Evolutionary conservation across 768 basidiomycete species (phyloP).

Genomic region (Leccinum boreale): DNA sequence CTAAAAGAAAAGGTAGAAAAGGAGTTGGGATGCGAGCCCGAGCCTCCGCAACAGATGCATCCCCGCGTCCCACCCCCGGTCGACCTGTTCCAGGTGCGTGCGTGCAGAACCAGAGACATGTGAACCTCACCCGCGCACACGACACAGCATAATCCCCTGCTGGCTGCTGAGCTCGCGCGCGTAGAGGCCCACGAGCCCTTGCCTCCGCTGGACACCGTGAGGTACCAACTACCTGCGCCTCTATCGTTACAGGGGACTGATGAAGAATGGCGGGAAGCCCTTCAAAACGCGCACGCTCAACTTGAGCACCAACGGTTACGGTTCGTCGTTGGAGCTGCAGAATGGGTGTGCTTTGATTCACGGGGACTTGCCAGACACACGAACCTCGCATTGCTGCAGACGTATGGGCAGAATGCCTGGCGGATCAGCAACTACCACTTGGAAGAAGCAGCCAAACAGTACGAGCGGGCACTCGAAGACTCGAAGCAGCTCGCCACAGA

Average conservation of each 20-base stretch:
- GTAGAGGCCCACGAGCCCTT: slow-evolving; percentile 67
- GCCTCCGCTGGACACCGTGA: slow-evolving; percentile 62
- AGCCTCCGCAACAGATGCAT: slow-evolving; percentile 58
- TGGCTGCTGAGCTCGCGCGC: slow-evolving; percentile 72
- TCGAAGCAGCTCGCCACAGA: slow-evolving; percentile 76
- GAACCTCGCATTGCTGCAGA: slow-evolving; percentile 78
- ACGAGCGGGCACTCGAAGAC: slow-evolving; percentile 72
- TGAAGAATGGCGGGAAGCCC: slow-evolving; percentile 71
- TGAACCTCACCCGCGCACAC: background rate
- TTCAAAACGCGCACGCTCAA: slow-evolving; percentile 77
- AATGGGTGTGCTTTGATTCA: background rate
- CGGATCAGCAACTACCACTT: slow-evolving; percentile 86
- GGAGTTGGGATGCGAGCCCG: slow-evolving; percentile 72
- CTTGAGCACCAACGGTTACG: slow-evolving; percentile 82
- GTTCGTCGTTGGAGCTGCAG: slow-evolving; percentile 36
- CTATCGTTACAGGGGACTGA: slow-evolving; percentile 58
- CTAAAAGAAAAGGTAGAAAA: slow-evolving; percentile 73
- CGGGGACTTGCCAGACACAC: slow-evolving; percentile 53
- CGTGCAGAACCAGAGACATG: background rate
- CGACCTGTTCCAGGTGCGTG: slow-evolving; percentile 60
- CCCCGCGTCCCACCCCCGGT: slow-evolving; percentile 65
- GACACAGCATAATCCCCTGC: slow-evolving; percentile 59
- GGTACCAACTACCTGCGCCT: slow-evolving; percentile 75
- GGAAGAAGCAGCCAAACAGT: slow-evolving; percentile 69
- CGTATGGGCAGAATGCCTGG: slow-evolving; percentile 90